Evolutionary conservation across 306 rosid species (phyloP).

Genomic region (Vigna nakashimae): DNA sequence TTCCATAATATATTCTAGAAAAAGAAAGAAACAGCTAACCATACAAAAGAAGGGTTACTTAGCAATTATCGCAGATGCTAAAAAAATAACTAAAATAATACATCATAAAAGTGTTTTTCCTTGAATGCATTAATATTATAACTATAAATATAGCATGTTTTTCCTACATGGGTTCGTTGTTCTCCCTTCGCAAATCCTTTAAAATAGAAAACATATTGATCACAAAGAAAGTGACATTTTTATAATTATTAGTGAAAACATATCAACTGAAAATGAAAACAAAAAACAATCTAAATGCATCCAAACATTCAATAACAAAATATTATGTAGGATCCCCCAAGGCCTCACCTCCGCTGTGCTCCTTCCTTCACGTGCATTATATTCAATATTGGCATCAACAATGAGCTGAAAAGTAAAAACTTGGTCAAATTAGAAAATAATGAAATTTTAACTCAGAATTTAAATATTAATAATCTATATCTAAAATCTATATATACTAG

Average conservation of each 20-base stretch:
- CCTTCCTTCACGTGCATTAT: constrained; percentile 89
- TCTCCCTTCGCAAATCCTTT: not conserved
- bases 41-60: not conserved
- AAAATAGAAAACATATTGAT: not conserved
- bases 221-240: constrained; percentile 8
- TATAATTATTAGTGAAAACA: not conserved
- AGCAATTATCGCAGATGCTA: not conserved
- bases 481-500: constrained; percentile 16
- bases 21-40: not conserved
- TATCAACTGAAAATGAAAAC: not conserved
- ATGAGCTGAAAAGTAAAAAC: constrained; percentile 59
- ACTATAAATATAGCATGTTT: not conserved
- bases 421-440: constrained; percentile 25
- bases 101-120: not conserved
- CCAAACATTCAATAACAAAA: constrained; percentile 17
- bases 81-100: not conserved
- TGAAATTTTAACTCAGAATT: constrained; percentile 32
- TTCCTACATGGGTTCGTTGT: not conserved
- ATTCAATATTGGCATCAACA: constrained; percentile 76
- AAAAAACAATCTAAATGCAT: not conserved
- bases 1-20: not conserved
- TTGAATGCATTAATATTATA: constrained; percentile 11
- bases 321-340: constrained; percentile 35
- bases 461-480: constrained; percentile 18
- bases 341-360: constrained; percentile 83